Evolutionary conservation across 495 filamentous ascomycete genomes (phyloP).

Genomic region (Sabuloglossum arenarium): DNA sequence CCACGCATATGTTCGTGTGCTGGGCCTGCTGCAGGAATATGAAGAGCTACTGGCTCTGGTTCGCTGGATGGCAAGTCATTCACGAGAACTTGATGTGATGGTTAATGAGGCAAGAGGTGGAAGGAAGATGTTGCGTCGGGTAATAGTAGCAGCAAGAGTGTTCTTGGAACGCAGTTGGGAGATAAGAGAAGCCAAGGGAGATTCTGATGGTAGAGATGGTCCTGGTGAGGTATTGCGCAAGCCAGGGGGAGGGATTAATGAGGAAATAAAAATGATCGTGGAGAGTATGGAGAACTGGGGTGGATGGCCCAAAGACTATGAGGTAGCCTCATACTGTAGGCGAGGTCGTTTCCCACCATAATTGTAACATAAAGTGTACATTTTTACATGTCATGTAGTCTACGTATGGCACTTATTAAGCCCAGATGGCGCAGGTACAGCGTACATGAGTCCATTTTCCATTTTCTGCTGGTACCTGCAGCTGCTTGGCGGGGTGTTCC

Average conservation of each 20-base stretch:
- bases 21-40: constrained; percentile 5
- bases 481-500: no score
- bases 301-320: constrained; percentile 3
- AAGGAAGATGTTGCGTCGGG: not conserved
- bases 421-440: no score
- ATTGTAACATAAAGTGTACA: no score
- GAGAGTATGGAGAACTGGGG: constrained; percentile 2
- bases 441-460: no score
- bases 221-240: not conserved
- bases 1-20: constrained; percentile 3
- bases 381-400: no score
- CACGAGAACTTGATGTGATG: not conserved
- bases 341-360: not conserved
- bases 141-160: not conserved
- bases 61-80: constrained; percentile 1
- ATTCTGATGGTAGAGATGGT: not conserved
- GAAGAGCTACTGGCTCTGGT: constrained; percentile 1
- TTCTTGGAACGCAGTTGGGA: not conserved
- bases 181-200: not conserved
- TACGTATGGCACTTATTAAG: no score
- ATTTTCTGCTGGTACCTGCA: no score
- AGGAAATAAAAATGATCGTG: not conserved
- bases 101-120: constrained; percentile 1
- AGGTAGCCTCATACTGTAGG: not conserved
- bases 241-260: not conserved